Base-by-base conservation (phyloP, 225 moss, liverwort and hornwort genomes). In the Takakia lepidozioides region DNA sequence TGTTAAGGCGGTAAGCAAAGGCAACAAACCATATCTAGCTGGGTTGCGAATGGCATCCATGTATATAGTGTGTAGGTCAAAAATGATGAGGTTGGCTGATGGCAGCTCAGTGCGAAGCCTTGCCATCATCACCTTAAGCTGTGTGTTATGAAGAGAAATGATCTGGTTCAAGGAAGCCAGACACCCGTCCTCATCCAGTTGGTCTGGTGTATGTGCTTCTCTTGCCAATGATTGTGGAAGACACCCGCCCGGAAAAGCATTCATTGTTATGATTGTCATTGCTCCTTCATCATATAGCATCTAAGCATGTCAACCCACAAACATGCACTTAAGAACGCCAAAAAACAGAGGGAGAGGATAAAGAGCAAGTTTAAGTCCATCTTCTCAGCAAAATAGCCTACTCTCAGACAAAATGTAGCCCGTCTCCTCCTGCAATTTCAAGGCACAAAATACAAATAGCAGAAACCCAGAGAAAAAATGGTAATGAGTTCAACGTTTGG, bases 1-100 rank as follows among this genome's bases (percentile, higher is more conserved):
- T n/a, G n/a, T n/a, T n/a, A n/a, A n/a, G n/a, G n/a, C n/a, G n/a
- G n/a, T n/a, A n/a, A n/a, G n/a, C n/a, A n/a, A n/a, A n/a, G n/a
- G n/a, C n/a, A n/a, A 27, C 65, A 59, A 21, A 81, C 81, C 81
- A n/a, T 37, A 65, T 17, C 29, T 43, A 2, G 62, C 68, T 18
- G 72, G 76, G 10, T 65, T 54, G 1, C 18, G 19, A 29, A 75
- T 47, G 23, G 64, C 75, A 26, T 43, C 54, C 61, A 67, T 47
- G 43, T 48, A 64, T 32, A 68, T 35, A 7, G 61, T 40, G 6
- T 56, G 10, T 25, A 76, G 29, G 62, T 71, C 54, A 1, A 81
- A 81, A 27, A 65, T 0, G 7, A 59, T 4, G 0, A 76, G 2
- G 6, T 42, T 65, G 0, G 29, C 61, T 4, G 14, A 57, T 0